Evolutionary conservation across 495 filamentous ascomycete species (phyloP), one percentile per base, ranked within the genome.

Genomic region (Lepidopterella palustris): DNA sequence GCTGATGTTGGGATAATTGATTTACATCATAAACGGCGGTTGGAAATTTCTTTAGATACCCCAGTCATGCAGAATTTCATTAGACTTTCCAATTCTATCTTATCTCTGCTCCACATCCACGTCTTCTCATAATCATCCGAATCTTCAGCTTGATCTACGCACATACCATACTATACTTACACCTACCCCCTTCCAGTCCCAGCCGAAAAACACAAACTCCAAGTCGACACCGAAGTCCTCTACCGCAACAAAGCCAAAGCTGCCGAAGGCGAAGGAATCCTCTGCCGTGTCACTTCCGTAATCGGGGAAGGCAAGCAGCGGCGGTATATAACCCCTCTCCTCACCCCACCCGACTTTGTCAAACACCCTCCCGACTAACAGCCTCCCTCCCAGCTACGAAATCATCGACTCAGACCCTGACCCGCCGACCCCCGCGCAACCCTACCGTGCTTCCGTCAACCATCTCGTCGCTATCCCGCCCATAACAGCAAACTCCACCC

Each of bases 371-470:
- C 24, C 47, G 5, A 13, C 18, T 25, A 50, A 25, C 47, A n/a
- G 21, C 25, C 47, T 50, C 47, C 5, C 47, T 50, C 21, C 11
- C 21, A 84, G 90, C 59, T 98, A 97, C 76, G 89, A 92, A 70
- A 92, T 99, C 23, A 88, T 95, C 70, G 95, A 99, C 68, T 85
- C 89, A 3, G 92, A 96, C 69, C 88, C 90, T 0, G 91, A 96
- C 62, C 81, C 90, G 49, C 86, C 84, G 39, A 84, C 82, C 29
- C 61, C 70, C 15, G 82, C 68, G 28, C 55, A 56, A 11, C 73
- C 73, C 26, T 95, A 89, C 67, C 85, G 84, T 35, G 90, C 91
- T 0, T 85, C 83, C 13, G 90, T 91, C 1, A 80, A 80, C 59
- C 87, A 83, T 57, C 82, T 97, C 73, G 92, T 97, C 29, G 84